phyloP scores from a whole-genome alignment of 805 yeast genomes.

The Metschnikowia gruessii region DNA sequence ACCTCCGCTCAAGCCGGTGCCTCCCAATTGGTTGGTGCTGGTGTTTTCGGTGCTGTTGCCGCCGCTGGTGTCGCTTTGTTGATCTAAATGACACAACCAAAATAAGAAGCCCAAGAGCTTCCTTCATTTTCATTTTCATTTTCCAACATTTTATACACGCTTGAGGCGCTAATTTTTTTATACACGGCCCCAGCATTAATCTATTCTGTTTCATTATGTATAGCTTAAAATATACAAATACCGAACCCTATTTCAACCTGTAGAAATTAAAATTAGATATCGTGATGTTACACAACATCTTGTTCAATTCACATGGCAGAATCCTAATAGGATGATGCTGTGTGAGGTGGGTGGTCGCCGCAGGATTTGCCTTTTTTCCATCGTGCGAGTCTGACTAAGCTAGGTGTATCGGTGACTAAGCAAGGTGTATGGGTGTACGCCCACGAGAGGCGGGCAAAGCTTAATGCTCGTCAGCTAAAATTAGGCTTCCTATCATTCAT shows the following conservation, averaged over 20 bases:
- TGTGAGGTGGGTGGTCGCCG: too few species aligned
- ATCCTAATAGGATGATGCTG: too few species aligned
- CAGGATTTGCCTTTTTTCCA: too few species aligned
- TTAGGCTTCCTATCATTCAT: too few species aligned
- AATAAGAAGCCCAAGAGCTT: constrained; percentile 1
- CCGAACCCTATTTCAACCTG: background rate
- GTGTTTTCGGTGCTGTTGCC: constrained; percentile 28
- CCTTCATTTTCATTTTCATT: background rate
- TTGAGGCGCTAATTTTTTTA: constrained; percentile 13
- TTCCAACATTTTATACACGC: constrained; percentile 10
- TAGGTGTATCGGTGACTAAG: background rate
- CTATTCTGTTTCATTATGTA: constrained; percentile 8
- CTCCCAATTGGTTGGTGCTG: constrained; percentile 34
- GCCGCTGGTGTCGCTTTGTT: constrained; percentile 40
- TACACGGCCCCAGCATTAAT: constrained; percentile 9
- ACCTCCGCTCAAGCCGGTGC: constrained; percentile 31
- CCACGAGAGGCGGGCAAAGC: background rate
- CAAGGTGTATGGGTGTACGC: background rate
- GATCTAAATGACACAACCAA: constrained; percentile 26
- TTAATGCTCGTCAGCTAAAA: too few species aligned
- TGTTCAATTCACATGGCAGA: too few species aligned
- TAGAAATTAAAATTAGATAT: too few species aligned
- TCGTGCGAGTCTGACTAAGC: background rate
- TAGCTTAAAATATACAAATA: constrained; percentile 6
- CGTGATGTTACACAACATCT: too few species aligned